Percentiles rank a stretch among this genome's conserved stretches.
These are phyloP conservation scores for Mortierella polycephala DNA, from an alignment of 371 early-diverging fungal species.

Conservation along the genomic window DNA sequence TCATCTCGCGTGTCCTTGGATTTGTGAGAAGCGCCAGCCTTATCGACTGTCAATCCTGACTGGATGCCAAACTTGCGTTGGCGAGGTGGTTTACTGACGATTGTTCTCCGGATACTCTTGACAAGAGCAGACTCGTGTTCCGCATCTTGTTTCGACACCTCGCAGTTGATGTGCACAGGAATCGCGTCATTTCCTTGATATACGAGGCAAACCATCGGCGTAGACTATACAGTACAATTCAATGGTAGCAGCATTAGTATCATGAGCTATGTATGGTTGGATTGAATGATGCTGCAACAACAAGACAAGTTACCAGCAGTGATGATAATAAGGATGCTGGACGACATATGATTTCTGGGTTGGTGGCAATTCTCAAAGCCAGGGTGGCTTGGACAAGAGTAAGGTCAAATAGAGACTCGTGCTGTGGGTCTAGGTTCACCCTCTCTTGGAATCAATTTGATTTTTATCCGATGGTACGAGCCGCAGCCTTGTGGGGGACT, in stretches of 20 bases:
- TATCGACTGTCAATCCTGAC: conserved; percentile 25
- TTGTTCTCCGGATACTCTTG: conserved; percentile 17
- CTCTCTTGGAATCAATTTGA: too few species aligned
- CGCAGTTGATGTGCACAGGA: conserved; percentile 60
- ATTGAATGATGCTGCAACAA: too few species aligned
- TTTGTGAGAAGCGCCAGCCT: conserved; percentile 9
- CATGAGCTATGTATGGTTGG: too few species aligned
- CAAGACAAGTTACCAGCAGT: too few species aligned
- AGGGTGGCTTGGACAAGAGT: too few species aligned
- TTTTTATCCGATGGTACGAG: too few species aligned
- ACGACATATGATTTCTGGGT: too few species aligned
- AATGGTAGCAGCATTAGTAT: neutral
- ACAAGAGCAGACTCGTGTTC: conserved; percentile 58
- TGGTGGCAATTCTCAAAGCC: too few species aligned
- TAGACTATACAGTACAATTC: neutral
- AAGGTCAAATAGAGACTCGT: too few species aligned
- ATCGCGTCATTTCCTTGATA: conserved; percentile 63
- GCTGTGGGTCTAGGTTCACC: too few species aligned
- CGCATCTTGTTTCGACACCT: conserved; percentile 48
- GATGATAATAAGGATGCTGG: too few species aligned
- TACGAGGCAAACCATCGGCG: conserved; percentile 18
- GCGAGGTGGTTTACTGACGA: neutral
- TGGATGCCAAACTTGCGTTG: conserved; percentile 18
- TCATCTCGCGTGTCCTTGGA: conserved; percentile 13
- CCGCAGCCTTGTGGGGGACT: too few species aligned